Evolutionary conservation across 2,329 filamentous ascomycete genomes (phyloP).

Genomic region (Aspergillus ochraceus): DNA sequence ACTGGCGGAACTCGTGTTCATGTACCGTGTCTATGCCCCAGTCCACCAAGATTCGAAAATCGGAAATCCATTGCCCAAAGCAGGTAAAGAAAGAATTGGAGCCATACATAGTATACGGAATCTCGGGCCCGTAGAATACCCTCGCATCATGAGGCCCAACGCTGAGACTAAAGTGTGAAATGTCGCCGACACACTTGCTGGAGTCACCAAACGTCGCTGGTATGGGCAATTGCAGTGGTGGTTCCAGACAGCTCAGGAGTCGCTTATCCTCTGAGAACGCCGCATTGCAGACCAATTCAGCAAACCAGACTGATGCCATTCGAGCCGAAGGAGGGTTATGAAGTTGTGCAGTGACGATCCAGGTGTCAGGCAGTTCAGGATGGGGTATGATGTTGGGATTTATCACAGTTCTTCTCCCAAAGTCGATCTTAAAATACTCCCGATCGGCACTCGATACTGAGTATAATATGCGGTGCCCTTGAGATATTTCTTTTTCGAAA

Average conservation of each 20-base stretch:
- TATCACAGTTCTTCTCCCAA: slow-evolving; percentile 40
- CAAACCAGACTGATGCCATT: slow-evolving; percentile 32
- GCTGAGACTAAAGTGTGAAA: slow-evolving; percentile 45
- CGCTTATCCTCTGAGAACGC: slow-evolving; percentile 42
- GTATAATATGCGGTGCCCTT: neutral
- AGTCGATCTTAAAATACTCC: neutral
- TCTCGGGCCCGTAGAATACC: slow-evolving; percentile 55
- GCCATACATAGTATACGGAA: slow-evolving; percentile 52
- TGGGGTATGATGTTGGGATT: slow-evolving; percentile 63
- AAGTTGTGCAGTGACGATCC: slow-evolving; percentile 54
- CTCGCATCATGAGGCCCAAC: slow-evolving; percentile 60
- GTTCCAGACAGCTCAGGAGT: slow-evolving; percentile 39
- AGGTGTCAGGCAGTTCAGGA: slow-evolving; percentile 48
- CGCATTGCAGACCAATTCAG: slow-evolving; percentile 46
- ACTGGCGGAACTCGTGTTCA: slow-evolving; percentile 40
- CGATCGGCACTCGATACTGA: neutral
- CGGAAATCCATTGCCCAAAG: slow-evolving; percentile 59
- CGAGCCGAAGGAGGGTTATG: slow-evolving; percentile 26
- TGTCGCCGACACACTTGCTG: slow-evolving; percentile 47
- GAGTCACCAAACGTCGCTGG: slow-evolving; percentile 27
- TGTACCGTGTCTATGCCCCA: slow-evolving; percentile 37
- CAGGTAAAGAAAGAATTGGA: slow-evolving; percentile 57
- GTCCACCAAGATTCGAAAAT: slow-evolving; percentile 53
- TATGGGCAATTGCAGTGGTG: slow-evolving; percentile 48
- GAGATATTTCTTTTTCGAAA: neutral